Conservation (phyloP, 2,329 filamentous ascomycete species). For the Salinomyces thailandicus region DNA sequence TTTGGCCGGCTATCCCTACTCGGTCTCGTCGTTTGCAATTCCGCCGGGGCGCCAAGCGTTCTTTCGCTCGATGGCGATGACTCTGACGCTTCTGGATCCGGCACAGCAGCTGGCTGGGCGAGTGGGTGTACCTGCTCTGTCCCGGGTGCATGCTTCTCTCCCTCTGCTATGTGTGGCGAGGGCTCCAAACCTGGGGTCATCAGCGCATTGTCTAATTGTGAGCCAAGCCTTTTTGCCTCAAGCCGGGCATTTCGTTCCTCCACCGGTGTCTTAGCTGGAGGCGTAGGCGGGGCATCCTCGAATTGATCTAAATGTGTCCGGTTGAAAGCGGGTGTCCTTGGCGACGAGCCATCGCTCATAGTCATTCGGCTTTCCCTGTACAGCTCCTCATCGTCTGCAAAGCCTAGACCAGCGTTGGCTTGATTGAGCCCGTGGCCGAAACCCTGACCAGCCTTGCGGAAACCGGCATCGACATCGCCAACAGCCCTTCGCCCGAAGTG, state of each 20-base stretch:
- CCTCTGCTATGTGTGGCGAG: background rate
- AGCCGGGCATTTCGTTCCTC: slow-evolving; percentile 3
- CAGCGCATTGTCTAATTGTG: background rate
- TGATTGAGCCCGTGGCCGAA: slow-evolving; percentile 10
- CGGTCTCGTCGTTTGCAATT: slow-evolving; percentile 11
- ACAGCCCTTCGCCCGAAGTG: slow-evolving; percentile 30
- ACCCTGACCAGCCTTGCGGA: slow-evolving; percentile 13
- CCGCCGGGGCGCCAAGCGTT: slow-evolving; percentile 2
- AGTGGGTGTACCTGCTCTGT: slow-evolving; percentile 5
- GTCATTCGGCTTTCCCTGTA: slow-evolving; percentile 9
- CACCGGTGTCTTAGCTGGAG: slow-evolving; percentile 7
- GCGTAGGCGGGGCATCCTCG: no score
- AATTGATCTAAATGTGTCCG: no score
- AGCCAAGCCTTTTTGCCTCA: background rate
- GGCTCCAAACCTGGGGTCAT: background rate
- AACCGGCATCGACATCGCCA: slow-evolving; percentile 28
- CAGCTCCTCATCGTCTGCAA: slow-evolving; percentile 15
- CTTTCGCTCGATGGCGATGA: slow-evolving; percentile 7
- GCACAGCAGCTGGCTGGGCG: slow-evolving; percentile 1
- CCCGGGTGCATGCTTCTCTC: background rate
- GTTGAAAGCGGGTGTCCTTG: no score
- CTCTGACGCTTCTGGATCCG: background rate
- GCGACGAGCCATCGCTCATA: slow-evolving; percentile 4
- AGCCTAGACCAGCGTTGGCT: slow-evolving; percentile 14
- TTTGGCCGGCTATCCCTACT: slow-evolving; percentile 18